A percentile compares a stretch with the other conserved stretches of the same genome.
phyloP scores from a whole-genome alignment of 345 rosid genomes.

The Clarkia xantiana region DNA sequence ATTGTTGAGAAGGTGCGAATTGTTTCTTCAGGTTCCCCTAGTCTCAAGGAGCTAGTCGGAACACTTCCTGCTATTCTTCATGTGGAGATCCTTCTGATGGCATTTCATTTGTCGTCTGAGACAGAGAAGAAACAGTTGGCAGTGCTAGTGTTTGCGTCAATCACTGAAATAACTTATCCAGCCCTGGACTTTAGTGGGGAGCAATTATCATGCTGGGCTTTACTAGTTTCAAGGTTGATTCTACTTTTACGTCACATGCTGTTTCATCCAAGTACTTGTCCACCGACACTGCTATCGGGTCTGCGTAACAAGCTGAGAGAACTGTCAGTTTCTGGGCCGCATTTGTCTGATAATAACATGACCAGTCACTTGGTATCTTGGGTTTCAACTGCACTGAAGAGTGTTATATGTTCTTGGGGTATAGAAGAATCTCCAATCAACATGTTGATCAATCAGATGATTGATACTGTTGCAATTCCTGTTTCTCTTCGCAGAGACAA shows the following conservation, averaged over 20 bases:
- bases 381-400: constrained; percentile 41
- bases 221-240: constrained; percentile 75
- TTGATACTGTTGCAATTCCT: constrained; percentile 50
- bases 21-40: constrained; percentile 34
- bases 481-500: constrained; percentile 39
- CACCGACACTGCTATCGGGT: constrained; percentile 56
- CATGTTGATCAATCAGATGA: constrained; percentile 48
- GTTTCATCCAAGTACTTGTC: constrained; percentile 50
- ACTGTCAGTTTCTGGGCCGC: constrained; percentile 30
- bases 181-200: constrained; percentile 20
- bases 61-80: constrained; percentile 80
- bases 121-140: constrained; percentile 56
- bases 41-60: constrained; percentile 45
- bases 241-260: constrained; percentile 74
- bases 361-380: constrained; percentile 58
- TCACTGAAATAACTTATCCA: constrained; percentile 31
- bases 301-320: constrained; percentile 70
- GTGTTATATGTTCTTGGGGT: constrained; percentile 32
- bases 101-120: constrained; percentile 73
- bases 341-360: constrained; percentile 14
- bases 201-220: constrained; percentile 74
- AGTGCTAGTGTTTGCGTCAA: constrained; percentile 34
- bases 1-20: constrained; percentile 38
- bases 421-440: constrained; percentile 45
- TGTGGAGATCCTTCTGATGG: constrained; percentile 79